These are phyloP conservation scores for Paradendryphiella salina DNA, from an alignment of 2,329 filamentous ascomycete species.

Conservation along the genomic window DNA sequence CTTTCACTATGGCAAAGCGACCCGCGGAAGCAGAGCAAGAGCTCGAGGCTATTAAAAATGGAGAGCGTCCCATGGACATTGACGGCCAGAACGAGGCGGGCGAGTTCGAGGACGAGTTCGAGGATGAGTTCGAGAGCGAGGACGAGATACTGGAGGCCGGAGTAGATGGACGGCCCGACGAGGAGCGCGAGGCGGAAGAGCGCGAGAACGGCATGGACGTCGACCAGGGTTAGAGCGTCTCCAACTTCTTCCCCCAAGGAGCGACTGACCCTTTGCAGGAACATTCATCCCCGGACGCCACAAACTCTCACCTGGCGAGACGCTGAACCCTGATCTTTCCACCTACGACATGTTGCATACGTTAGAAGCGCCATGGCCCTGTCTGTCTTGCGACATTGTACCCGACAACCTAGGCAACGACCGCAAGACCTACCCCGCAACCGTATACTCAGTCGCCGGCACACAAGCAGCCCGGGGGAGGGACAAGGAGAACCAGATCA, in stretches of 20 bases:
- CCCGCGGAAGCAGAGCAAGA: slow-evolving; percentile 58
- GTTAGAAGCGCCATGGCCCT: slow-evolving; percentile 93
- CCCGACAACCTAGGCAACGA: slow-evolving; percentile 84
- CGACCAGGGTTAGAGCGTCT: not conserved
- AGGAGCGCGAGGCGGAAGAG: slow-evolving; percentile 89
- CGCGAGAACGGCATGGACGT: slow-evolving; percentile 52
- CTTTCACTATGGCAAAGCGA: slow-evolving; percentile 61
- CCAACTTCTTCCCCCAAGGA: not conserved
- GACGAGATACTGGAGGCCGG: slow-evolving; percentile 95
- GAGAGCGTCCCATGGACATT: slow-evolving; percentile 60
- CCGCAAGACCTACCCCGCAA: slow-evolving; percentile 90
- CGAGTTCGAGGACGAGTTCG: slow-evolving; percentile 94
- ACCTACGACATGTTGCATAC: slow-evolving; percentile 98
- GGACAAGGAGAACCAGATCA: slow-evolving; percentile 84
- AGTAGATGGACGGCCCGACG: slow-evolving; percentile 88
- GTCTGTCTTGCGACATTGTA: slow-evolving; percentile 91
- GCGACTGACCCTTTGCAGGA: slow-evolving; percentile 53
- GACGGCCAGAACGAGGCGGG: slow-evolving; percentile 53
- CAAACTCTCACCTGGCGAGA: slow-evolving; percentile 88
- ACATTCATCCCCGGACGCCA: slow-evolving; percentile 95
- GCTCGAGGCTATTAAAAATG: slow-evolving; percentile 61
- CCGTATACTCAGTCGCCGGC: slow-evolving; percentile 90
- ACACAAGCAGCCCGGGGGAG: slow-evolving; percentile 82
- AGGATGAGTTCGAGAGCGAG: slow-evolving; percentile 86
- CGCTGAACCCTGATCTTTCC: slow-evolving; percentile 85